Evolutionary conservation across 345 rosid species (phyloP), one percentile per base, ranked within the genome.

Genomic region (Populus davidiana): DNA sequence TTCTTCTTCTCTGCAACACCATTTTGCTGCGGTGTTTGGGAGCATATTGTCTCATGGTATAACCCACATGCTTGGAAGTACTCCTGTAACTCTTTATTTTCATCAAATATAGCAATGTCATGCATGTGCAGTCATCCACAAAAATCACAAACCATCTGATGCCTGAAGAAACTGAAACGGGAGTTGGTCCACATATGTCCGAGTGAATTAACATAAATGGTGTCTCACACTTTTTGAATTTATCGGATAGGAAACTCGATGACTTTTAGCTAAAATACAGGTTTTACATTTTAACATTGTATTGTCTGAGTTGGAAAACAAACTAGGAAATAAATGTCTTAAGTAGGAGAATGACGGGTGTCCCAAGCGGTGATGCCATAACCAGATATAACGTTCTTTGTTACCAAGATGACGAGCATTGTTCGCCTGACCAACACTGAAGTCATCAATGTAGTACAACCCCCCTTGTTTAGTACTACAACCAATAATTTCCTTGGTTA

Each of bases 101-200:
- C 72, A 69, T 39, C 33, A 69, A 41, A 21, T 69, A 69, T 8
- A 69, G 72, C 52, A 54, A 69, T 14, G 50, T 69, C 31, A 69
- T 69, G 0, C 72, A 18, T 69, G 72, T 69, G 72, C 72, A 69
- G 21, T 69, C 52, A 39, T 41, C 50, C 18, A 69, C 1, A 69
- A 69, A 69, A 9, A 29, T 69, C 18, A 41, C 72, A 69, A 39
- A 69, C 54, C 52, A 69, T 21, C 47, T 16, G 18, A 67, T 18
- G 31, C 71, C 27, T 18, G 27, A 67, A 38, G 25, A 35, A 38
- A 61, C 25, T 16, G 65, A 9, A n/a, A 61, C 8, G 8, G 39
- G 39, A 6, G 39, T 8, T 61, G 31, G 52, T n/a, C 72, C 72
- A 54, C 72, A 69, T 20, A n/a, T 54, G 36, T 69, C 65, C 23